A percentile compares a stretch with the other conserved stretches of the same genome.
Evolutionary conservation across 495 filamentous ascomycete genomes (phyloP).

Genomic region (Neurospora terricola): DNA sequence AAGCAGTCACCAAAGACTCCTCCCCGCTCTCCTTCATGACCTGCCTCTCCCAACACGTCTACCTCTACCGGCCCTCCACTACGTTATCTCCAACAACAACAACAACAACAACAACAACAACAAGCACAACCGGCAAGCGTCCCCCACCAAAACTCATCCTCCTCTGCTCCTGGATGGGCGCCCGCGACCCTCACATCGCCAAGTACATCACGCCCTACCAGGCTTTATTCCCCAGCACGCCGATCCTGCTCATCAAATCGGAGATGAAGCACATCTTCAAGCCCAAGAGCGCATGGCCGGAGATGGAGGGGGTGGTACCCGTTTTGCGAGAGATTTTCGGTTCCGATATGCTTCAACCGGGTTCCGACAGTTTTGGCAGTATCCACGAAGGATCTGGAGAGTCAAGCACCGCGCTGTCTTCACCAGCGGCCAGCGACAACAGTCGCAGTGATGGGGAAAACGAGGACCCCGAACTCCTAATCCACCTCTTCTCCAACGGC

Average conservation of each 20-base stretch:
- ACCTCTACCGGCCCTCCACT: conserved; percentile 23
- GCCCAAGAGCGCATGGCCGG: neutral
- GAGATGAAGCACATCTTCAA: conserved; percentile 19
- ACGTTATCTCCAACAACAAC: neutral
- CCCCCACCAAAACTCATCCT: conserved; percentile 30
- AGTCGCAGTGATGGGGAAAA: neutral
- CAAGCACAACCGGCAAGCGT: neutral
- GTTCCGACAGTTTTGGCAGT: neutral
- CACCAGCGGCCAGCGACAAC: neutral
- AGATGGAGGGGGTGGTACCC: conserved; percentile 12
- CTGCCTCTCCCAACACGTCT: conserved; percentile 25
- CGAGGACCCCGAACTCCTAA: conserved; percentile 23
- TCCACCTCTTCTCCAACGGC: conserved; percentile 39
- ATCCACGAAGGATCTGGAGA: too few relatives aligned
- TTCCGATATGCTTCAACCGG: neutral
- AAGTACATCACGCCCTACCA: conserved; percentile 36
- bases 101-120: neutral
- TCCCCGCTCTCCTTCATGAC: conserved; percentile 26
- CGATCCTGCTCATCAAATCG: conserved; percentile 32
- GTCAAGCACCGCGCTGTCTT: neutral
- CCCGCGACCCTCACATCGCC: conserved; percentile 32
- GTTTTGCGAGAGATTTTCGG: conserved; percentile 10
- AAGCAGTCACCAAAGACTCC: neutral
- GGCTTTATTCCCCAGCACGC: conserved; percentile 26
- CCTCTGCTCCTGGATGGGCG: conserved; percentile 36